Base-by-base conservation (phyloP, 179 eudicot genomes). In the Silene coronaria region DNA sequence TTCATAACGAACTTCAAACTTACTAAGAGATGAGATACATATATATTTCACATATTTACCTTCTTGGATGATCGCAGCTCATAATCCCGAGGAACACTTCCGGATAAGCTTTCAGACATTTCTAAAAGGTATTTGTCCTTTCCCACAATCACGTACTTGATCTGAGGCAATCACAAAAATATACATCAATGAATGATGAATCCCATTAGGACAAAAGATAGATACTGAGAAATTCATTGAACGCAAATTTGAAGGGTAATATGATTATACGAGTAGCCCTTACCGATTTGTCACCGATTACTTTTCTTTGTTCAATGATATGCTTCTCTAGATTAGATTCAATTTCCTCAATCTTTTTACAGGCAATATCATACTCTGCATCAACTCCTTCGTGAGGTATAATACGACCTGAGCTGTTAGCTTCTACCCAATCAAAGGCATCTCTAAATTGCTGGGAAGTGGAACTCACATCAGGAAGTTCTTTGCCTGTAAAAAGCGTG, bases 401-500 rank as follows among this genome's bases (percentile, higher is more conserved):
- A 51, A 93, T 77, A 80, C 98, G 99, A 51, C 98, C 99, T 26
- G 98, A 87, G 71, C 75, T 85, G 76, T 84, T 86, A 82, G 99
- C 99, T 72, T 96, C 97, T 70, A 73, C 88, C 99, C 99, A 96
- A 82, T 93, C 97, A 78, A 94, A 94, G 64, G 89, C 94, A 75
- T 87, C 88, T 82, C 85, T 89, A 79, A 96, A 96, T 79, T 89
- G 82, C 79, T 85, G 82, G 26, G 91, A 59, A 75, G 84, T 80
- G 61, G 90, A 80, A 76, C 80, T 55, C 72, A 89, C 77, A 72
- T 89, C 91, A 66, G 97, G 92, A 84, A 89, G 85, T 78, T 93
- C 92, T 84, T 87, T 77, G 61, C 94, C 99, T 96, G 88, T 84
- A 85, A 12, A 34, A 79, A 64, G 28, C 76, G 64, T 23, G 36